phyloP scores from a whole-genome alignment of 2,329 filamentous ascomycete genomes.

The Sphaerostilbella broomeana region DNA sequence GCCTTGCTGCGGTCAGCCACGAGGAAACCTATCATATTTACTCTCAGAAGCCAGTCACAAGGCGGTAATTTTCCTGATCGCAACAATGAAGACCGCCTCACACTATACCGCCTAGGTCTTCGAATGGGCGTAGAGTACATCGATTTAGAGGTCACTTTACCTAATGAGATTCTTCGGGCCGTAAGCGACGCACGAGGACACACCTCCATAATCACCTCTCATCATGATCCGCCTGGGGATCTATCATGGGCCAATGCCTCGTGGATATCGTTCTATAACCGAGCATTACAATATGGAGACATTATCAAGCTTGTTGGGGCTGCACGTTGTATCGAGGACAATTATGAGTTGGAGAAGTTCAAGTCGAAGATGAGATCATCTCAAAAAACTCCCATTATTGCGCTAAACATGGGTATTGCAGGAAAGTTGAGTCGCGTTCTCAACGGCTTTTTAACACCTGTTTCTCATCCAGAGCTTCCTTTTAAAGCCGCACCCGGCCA shows the following conservation, averaged over 20 bases:
- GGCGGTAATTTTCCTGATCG: constrained; percentile 82
- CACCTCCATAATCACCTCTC: constrained; percentile 86
- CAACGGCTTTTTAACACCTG: constrained; percentile 90
- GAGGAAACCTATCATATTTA: constrained; percentile 82
- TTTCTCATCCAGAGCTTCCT: constrained; percentile 82
- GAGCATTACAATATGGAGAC: constrained; percentile 81
- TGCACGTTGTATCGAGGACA: constrained; percentile 71
- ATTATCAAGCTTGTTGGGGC: constrained; percentile 90
- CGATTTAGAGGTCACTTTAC: constrained; percentile 84
- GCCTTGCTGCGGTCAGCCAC: constrained; percentile 67
- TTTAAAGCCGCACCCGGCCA: constrained; percentile 93
- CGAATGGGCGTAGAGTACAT: constrained; percentile 86
- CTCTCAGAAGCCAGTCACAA: constrained; percentile 76
- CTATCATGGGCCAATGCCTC: constrained; percentile 89
- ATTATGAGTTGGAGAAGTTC: constrained; percentile 78
- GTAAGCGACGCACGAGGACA: constrained; percentile 61
- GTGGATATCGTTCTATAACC: constrained; percentile 87
- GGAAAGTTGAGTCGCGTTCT: constrained; percentile 87
- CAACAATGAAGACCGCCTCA: constrained; percentile 61
- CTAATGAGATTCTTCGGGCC: constrained; percentile 64
- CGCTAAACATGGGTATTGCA: constrained; percentile 85
- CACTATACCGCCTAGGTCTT: constrained; percentile 71
- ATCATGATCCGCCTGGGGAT: constrained; percentile 75
- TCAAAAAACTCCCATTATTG: constrained; percentile 79
- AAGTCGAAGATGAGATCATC: constrained; percentile 65